Evolutionary conservation across 306 rosid genomes (phyloP).

Genomic region (Cicer pinnatifidum): DNA sequence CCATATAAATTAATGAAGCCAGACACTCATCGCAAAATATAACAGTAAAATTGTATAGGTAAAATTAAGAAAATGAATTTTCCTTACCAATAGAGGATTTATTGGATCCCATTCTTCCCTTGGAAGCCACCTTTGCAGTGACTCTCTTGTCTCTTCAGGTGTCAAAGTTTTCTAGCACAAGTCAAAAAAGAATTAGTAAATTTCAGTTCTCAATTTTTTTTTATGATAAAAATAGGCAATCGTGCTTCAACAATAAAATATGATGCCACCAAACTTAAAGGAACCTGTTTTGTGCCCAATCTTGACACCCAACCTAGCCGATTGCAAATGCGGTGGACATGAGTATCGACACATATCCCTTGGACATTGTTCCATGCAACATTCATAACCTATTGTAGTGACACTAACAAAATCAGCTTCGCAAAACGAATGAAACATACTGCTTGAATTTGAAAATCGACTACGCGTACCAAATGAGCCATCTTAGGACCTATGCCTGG

Average conservation of each 20-base stretch:
- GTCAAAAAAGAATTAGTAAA: constrained; percentile 43
- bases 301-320: constrained; percentile 91
- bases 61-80: constrained; percentile 33
- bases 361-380: constrained; percentile 94
- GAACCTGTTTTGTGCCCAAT: constrained; percentile 79
- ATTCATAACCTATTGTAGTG: constrained; percentile 76
- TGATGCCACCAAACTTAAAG: constrained; percentile 27
- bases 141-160: constrained; percentile 94
- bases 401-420: constrained; percentile 41
- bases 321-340: constrained; percentile 94
- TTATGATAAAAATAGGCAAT: constrained; percentile 8
- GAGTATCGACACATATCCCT: constrained; percentile 97
- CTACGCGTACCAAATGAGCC: constrained; percentile 82
- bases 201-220: constrained; percentile 20
- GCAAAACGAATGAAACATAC: constrained; percentile 35
- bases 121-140: constrained; percentile 88
- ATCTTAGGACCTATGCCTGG: constrained; percentile 99
- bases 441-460: constrained; percentile 37
- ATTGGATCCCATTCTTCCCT: constrained; percentile 96
- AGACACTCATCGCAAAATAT: background rate
- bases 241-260: constrained; percentile 27
- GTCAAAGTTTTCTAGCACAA: constrained; percentile 70
- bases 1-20: constrained; percentile 5
- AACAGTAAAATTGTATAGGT: background rate
- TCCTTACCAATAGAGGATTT: constrained; percentile 88